Evolutionary conservation across 345 rosid genomes (phyloP).

Genomic region (Bruguiera sexangula): DNA sequence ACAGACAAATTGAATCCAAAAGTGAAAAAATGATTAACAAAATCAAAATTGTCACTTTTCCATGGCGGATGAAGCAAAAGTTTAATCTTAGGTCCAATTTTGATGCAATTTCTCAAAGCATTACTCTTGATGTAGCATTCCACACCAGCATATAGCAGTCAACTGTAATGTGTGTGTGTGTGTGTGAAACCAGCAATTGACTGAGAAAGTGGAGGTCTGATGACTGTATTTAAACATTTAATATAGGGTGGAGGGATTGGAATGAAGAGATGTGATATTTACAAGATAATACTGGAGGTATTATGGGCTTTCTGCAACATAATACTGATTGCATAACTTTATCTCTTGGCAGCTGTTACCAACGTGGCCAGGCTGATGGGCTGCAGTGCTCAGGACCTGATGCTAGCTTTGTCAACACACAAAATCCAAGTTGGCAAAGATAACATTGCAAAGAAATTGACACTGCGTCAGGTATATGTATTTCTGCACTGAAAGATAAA

Average conservation of each 20-base stretch:
- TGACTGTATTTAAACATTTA: background rate
- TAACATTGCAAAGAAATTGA: slow-evolving; percentile 57
- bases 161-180: too few relatives aligned
- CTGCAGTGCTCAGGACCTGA: slow-evolving; percentile 54
- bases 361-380: slow-evolving; percentile 72
- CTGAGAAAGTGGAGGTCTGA: background rate
- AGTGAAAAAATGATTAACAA: too few relatives aligned
- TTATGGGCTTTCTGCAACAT: background rate
- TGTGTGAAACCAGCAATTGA: slow-evolving; percentile 1
- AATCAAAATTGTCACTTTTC: too few relatives aligned
- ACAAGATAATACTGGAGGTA: background rate
- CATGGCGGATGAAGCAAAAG: too few relatives aligned
- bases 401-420: slow-evolving; percentile 61
- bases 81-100: too few relatives aligned
- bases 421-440: slow-evolving; percentile 76
- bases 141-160: too few relatives aligned
- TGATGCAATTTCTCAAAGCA: too few relatives aligned
- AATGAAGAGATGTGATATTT: background rate
- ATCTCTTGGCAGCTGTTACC: slow-evolving; percentile 55
- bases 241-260: background rate
- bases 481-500: slow-evolving; percentile 1
- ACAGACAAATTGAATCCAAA: too few relatives aligned
- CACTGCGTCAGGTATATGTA: slow-evolving; percentile 69
- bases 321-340: background rate
- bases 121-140: too few relatives aligned